Conservation (phyloP, 306 rosid genomes). For the Vigna mungo region DNA sequence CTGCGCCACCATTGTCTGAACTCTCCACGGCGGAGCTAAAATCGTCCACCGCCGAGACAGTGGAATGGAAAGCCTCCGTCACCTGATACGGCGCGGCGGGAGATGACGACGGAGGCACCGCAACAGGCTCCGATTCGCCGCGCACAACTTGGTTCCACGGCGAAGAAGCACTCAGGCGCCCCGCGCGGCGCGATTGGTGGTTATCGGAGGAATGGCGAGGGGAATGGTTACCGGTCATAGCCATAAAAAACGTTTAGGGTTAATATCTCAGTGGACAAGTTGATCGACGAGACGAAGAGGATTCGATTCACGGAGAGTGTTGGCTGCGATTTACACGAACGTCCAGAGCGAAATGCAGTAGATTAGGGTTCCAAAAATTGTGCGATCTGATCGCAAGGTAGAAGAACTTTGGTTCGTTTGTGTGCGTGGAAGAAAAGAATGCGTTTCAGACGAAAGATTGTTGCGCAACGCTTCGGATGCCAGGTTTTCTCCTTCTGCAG, state of each 20-base stretch:
- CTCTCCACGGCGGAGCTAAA: conserved; percentile 50
- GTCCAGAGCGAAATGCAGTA: conserved; percentile 34
- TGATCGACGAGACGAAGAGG: conserved; percentile 52
- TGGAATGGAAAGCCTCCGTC: conserved; percentile 43
- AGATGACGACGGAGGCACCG: conserved; percentile 51
- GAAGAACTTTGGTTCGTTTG: conserved; percentile 28
- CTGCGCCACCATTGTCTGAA: conserved; percentile 55
- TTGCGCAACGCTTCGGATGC: conserved; percentile 40
- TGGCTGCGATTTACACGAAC: conserved; percentile 23
- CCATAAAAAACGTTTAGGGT: conserved; percentile 59
- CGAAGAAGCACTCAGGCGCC: conserved; percentile 43
- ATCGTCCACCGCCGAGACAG: conserved; percentile 43
- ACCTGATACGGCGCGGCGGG: not conserved
- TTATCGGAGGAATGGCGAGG: conserved; percentile 51
- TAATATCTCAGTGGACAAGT: conserved; percentile 48
- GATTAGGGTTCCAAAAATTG: conserved; percentile 62
- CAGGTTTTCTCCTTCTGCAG: conserved; percentile 34
- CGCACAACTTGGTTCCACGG: conserved; percentile 71
- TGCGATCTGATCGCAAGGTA: conserved; percentile 69
- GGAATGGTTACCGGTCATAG: conserved; percentile 51
- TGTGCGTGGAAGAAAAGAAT: conserved; percentile 41
- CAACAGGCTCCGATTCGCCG: conserved; percentile 64
- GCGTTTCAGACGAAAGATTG: conserved; percentile 37
- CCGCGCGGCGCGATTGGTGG: conserved; percentile 57
- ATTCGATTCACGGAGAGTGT: conserved; percentile 2